Conservation (phyloP, 495 filamentous ascomycete genomes). For the Tetracladium setigerum region DNA sequence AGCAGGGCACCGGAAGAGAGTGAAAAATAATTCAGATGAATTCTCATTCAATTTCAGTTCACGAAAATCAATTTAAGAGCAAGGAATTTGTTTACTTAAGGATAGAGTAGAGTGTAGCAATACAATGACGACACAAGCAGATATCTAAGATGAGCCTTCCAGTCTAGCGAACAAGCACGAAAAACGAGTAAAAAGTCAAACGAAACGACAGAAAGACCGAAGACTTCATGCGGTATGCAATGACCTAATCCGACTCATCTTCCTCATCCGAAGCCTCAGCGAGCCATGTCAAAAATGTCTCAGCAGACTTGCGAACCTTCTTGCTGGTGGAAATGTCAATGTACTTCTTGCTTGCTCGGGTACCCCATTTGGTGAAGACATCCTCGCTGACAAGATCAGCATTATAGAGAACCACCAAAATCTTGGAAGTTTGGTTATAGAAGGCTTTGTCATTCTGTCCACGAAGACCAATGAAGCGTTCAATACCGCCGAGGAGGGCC, state of each 20-base stretch:
- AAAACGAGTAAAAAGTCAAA: not conserved
- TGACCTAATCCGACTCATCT: slow-evolving; percentile 45
- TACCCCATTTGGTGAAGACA: slow-evolving; percentile 81
- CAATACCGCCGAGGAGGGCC: slow-evolving; percentile 93
- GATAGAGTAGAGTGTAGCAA: too few species aligned
- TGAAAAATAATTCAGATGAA: too few species aligned
- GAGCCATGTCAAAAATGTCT: slow-evolving; percentile 92
- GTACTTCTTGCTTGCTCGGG: slow-evolving; percentile 95
- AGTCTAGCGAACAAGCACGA: not conserved
- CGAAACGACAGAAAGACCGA: not conserved
- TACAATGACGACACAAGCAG: too few species aligned
- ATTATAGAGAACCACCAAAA: slow-evolving; percentile 82
- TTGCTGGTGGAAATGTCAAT: slow-evolving; percentile 83
- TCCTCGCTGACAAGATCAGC: slow-evolving; percentile 83
- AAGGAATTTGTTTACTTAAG: too few species aligned
- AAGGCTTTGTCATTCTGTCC: slow-evolving; percentile 75
- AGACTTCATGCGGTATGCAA: not conserved
- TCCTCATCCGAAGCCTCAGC: slow-evolving; percentile 85
- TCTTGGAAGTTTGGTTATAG: slow-evolving; percentile 69
- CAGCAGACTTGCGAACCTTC: slow-evolving; percentile 91
- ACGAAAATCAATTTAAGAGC: too few species aligned
- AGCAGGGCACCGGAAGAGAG: too few species aligned
- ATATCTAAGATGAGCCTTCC: not conserved
- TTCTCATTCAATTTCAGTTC: too few species aligned
- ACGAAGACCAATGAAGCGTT: slow-evolving; percentile 67